phyloP scores from a whole-genome alignment of 75 land plant species.

The Cupressus sempervirens region DNA sequence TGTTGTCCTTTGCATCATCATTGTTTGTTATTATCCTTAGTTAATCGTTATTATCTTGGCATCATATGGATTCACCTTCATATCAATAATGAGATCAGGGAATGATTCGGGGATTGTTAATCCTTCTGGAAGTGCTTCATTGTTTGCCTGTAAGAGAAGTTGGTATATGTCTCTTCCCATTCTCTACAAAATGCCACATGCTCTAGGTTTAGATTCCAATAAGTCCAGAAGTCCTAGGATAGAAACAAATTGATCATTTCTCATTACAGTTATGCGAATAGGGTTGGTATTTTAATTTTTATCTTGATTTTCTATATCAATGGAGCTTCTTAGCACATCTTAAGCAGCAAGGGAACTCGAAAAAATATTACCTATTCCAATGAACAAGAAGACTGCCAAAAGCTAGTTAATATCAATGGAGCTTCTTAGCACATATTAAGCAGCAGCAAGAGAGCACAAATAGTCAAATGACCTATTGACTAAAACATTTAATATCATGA shows the following conservation, averaged over 20 bases:
- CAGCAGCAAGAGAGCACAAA: no score
- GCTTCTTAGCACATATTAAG: no score
- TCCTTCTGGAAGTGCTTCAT: constrained; percentile 66
- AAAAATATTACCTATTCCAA: background rate
- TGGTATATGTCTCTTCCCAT: constrained; percentile 50
- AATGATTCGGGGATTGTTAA: constrained; percentile 68
- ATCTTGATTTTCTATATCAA: background rate
- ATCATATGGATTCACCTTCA: constrained; percentile 61
- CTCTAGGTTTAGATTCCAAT: background rate
- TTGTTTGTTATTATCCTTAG: no score
- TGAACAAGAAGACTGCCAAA: no score
- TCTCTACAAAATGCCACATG: constrained; percentile 37
- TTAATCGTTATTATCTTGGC: constrained; percentile 27
- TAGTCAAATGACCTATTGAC: no score
- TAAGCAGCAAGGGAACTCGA: background rate
- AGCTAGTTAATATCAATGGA: no score
- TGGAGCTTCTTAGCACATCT: background rate
- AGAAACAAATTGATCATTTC: background rate
- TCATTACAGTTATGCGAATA: background rate
- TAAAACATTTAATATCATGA: no score
- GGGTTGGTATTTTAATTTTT: no score
- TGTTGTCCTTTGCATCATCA: no score
- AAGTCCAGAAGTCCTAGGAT: background rate
- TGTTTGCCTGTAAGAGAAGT: constrained; percentile 53
- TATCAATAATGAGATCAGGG: constrained; percentile 68